Evolutionary conservation across 805 yeast species (phyloP).

Genomic region (Zygotorulaspora sp.): DNA sequence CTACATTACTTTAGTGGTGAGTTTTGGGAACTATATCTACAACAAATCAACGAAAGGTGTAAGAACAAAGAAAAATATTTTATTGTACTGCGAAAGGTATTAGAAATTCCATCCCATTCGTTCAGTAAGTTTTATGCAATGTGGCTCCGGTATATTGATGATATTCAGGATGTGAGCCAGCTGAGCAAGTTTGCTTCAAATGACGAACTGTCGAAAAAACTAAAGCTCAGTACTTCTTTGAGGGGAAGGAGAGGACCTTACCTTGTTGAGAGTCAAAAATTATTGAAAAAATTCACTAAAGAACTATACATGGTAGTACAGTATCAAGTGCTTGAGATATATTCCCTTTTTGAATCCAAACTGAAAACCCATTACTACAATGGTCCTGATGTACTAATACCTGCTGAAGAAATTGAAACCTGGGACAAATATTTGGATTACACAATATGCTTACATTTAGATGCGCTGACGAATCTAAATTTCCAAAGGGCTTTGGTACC

Average conservation of each 20-base stretch:
- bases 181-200: conserved; percentile 23
- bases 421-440: conserved; percentile 32
- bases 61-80: conserved; percentile 21
- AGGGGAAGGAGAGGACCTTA: conserved; percentile 32
- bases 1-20: conserved; percentile 34
- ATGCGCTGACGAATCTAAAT: conserved; percentile 23
- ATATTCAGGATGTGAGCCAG: conserved; percentile 27
- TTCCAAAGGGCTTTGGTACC: conserved; percentile 34
- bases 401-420: conserved; percentile 21
- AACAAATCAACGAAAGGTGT: conserved; percentile 26
- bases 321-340: conserved; percentile 29
- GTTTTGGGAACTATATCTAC: conserved; percentile 35
- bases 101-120: conserved; percentile 33
- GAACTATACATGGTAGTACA: conserved; percentile 32
- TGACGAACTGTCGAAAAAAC: conserved; percentile 23
- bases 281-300: conserved; percentile 29
- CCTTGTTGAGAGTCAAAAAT: conserved; percentile 33
- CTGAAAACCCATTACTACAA: conserved; percentile 26
- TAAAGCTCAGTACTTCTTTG: conserved; percentile 22
- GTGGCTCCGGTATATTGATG: conserved; percentile 32
- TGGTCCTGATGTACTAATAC: conserved; percentile 27
- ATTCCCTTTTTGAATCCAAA: conserved; percentile 31
- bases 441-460: conserved; percentile 21
- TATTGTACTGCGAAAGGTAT: conserved; percentile 27
- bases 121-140: conserved; percentile 31